These are phyloP conservation scores for Starmerella etchellsii DNA, from an alignment of 805 yeast species.

Conservation along the genomic window DNA sequence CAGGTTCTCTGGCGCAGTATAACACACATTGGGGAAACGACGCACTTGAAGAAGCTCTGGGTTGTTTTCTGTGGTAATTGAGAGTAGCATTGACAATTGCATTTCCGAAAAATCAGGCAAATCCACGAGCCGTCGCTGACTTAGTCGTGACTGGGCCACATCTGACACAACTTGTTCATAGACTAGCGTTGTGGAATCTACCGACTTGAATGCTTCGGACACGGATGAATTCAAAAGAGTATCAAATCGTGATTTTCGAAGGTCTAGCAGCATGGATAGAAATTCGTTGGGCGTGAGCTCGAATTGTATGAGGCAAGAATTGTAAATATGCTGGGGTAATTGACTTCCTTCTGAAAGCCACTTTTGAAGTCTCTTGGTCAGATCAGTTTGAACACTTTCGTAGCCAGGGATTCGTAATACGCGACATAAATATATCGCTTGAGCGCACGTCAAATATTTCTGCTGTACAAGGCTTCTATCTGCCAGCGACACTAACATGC, in stretches of 20 bases:
- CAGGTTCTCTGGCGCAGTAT: not conserved
- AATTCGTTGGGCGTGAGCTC: constrained; percentile 14
- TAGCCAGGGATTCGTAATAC: constrained; percentile 2
- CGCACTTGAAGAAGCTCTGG: not conserved
- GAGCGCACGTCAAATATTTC: constrained; percentile 10
- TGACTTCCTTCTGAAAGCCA: constrained; percentile 7
- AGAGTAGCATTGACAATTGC: not conserved
- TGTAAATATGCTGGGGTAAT: constrained; percentile 15
- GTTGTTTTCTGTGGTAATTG: not conserved
- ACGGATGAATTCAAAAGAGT: constrained; percentile 4
- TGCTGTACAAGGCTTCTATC: constrained; percentile 8
- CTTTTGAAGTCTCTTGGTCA: not conserved
- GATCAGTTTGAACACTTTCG: no score
- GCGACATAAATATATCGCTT: constrained; percentile 8
- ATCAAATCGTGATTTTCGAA: constrained; percentile 5
- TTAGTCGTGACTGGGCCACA: constrained; percentile 10
- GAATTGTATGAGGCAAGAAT: constrained; percentile 18
- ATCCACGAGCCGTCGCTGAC: constrained; percentile 11
- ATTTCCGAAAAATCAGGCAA: constrained; percentile 11
- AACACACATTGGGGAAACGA: constrained; percentile 15
- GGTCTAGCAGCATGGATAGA: constrained; percentile 8
- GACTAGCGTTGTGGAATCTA: constrained; percentile 16
- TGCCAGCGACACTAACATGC: constrained; percentile 1
- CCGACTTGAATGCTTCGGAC: constrained; percentile 7
- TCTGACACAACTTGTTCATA: constrained; percentile 12